These are phyloP conservation scores for Hylodesmum podocarpum DNA, from an alignment of 306 rosid species.

Conservation along the genomic window DNA sequence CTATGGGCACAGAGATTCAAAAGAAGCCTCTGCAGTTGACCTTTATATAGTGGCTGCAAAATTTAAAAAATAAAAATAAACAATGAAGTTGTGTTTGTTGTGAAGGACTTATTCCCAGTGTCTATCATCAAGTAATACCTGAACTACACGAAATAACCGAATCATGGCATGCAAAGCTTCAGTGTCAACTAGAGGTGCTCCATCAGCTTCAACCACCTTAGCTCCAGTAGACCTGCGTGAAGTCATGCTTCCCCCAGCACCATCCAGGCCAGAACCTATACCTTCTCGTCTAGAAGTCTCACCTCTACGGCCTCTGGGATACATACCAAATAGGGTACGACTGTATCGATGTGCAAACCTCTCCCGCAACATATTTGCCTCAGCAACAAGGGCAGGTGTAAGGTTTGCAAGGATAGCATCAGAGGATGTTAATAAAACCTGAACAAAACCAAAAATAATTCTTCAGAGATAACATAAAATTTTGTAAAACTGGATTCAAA, in stretches of 20 bases:
- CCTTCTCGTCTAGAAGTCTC: constrained; percentile 81
- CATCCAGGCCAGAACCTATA: constrained; percentile 64
- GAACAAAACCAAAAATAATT: constrained; percentile 11
- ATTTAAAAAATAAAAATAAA: constrained; percentile 12
- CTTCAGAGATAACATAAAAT: constrained; percentile 9
- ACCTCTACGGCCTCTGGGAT: constrained; percentile 94
- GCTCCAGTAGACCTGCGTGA: constrained; percentile 78
- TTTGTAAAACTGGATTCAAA: neutral
- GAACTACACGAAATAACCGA: constrained; percentile 87
- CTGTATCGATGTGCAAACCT: constrained; percentile 94
- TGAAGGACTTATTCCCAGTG: constrained; percentile 5
- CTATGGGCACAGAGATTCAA: constrained; percentile 83
- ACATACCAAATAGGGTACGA: constrained; percentile 87
- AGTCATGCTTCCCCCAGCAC: constrained; percentile 58
- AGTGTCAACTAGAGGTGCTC: constrained; percentile 80
- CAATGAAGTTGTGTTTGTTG: neutral
- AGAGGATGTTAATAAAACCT: constrained; percentile 96
- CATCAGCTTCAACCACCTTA: constrained; percentile 91
- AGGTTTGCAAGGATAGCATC: constrained; percentile 95
- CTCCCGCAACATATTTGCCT: constrained; percentile 95
- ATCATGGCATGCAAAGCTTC: constrained; percentile 83
- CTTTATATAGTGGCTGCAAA: constrained; percentile 92
- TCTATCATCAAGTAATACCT: constrained; percentile 46
- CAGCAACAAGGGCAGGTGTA: constrained; percentile 97
- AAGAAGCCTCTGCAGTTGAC: constrained; percentile 96